Conservation (phyloP, 2,329 filamentous ascomycete species). For the Pseudogymnoascus sp. region DNA sequence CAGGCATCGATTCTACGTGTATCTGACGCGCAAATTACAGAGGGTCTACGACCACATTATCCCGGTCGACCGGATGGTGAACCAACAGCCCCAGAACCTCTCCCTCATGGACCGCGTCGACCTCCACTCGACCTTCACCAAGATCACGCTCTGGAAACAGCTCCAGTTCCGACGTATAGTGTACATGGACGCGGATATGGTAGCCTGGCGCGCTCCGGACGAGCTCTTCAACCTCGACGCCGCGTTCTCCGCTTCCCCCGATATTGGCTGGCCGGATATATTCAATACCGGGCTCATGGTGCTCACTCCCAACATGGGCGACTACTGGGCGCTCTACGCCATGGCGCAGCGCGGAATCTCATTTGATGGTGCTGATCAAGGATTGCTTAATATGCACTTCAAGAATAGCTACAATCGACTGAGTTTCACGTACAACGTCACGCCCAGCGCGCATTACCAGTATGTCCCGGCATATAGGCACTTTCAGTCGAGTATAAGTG, state of each 20-base stretch:
- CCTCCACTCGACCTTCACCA: slow-evolving; percentile 88
- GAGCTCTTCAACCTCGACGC: slow-evolving; percentile 70
- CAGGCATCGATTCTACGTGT: background rate
- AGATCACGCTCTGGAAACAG: slow-evolving; percentile 89
- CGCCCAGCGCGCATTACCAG: slow-evolving; percentile 92
- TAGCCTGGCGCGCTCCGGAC: slow-evolving; percentile 84
- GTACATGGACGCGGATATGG: slow-evolving; percentile 88
- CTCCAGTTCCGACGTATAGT: slow-evolving; percentile 86
- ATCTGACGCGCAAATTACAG: slow-evolving; percentile 36
- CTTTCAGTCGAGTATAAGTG: slow-evolving; percentile 80
- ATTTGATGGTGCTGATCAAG: slow-evolving; percentile 96
- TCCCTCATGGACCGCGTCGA: slow-evolving; percentile 87
- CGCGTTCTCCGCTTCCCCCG: slow-evolving; percentile 66
- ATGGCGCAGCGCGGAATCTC: slow-evolving; percentile 82
- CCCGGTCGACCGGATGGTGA: slow-evolving; percentile 71
- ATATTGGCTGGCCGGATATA: slow-evolving; percentile 95
- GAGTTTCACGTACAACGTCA: slow-evolving; percentile 95
- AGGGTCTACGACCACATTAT: slow-evolving; percentile 82
- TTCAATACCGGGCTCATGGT: slow-evolving; percentile 99
- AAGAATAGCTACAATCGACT: slow-evolving; percentile 74
- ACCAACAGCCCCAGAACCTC: slow-evolving; percentile 70
- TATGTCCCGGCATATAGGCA: slow-evolving; percentile 92
- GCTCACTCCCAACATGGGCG: slow-evolving; percentile 73
- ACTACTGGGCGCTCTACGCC: slow-evolving; percentile 76
- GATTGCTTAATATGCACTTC: slow-evolving; percentile 91